A percentile compares a stretch with the other conserved stretches of the same genome.
These are phyloP conservation scores for Setaria viridis DNA, from an alignment of 202 grass and related monocot genomes.

Conservation along the genomic window DNA sequence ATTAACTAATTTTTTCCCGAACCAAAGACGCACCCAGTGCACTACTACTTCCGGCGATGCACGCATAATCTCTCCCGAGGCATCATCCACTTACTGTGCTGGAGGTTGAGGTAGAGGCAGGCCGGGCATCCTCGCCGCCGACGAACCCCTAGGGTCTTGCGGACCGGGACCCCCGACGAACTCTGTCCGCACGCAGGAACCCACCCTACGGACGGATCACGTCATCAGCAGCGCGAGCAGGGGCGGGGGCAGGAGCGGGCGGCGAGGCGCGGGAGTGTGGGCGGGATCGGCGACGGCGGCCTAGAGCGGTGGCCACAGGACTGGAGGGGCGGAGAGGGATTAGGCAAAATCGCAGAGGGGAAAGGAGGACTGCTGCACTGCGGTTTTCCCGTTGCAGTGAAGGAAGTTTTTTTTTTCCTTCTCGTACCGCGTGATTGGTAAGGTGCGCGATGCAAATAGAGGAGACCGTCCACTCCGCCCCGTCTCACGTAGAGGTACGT, in stretches of 20 bases:
- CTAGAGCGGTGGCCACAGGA: neutral
- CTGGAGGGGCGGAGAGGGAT: neutral
- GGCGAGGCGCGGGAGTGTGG: neutral
- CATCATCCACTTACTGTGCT: slow-evolving; percentile 8
- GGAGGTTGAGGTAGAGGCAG: slow-evolving; percentile 41
- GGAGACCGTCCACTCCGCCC: no score
- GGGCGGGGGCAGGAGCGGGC: neutral
- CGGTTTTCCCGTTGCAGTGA: no score
- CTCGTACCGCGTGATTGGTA: no score
- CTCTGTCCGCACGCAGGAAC: neutral
- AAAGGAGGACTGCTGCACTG: neutral
- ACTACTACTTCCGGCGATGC: neutral
- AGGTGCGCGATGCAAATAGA: no score
- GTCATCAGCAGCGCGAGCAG: neutral
- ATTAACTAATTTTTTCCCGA: neutral
- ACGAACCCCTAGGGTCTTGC: slow-evolving; percentile 8
- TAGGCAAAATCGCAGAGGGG: neutral
- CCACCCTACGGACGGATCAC: neutral
- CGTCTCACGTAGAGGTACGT: no score
- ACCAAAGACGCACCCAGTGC: neutral
- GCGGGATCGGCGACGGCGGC: neutral
- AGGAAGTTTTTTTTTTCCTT: neutral
- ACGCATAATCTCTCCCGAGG: neutral
- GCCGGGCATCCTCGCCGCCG: slow-evolving; percentile 46
- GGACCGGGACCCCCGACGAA: neutral